Conservation (phyloP, 305 asterid genomes). For the Andrographis paniculata region DNA sequence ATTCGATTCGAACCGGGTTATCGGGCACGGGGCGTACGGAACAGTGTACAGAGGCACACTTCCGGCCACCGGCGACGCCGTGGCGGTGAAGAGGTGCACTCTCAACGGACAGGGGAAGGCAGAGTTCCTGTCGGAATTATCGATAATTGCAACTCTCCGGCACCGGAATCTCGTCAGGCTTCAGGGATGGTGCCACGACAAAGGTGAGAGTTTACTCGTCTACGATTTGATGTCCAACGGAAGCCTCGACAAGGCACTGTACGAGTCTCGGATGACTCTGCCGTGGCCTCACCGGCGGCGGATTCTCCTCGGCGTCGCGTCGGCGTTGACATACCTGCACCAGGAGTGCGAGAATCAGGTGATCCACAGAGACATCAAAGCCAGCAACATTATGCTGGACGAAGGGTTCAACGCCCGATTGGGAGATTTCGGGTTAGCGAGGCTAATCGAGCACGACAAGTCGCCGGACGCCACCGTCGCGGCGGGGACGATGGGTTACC, state of each 20-base stretch:
- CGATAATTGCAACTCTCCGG: constrained; percentile 75
- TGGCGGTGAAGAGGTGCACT: constrained; percentile 87
- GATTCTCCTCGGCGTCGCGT: constrained; percentile 61
- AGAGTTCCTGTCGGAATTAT: constrained; percentile 76
- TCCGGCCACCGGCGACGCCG: constrained; percentile 43
- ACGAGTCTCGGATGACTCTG: constrained; percentile 59
- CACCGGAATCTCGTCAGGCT: constrained; percentile 79
- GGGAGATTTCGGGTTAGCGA: constrained; percentile 70
- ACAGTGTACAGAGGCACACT: constrained; percentile 64
- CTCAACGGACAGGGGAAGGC: constrained; percentile 80
- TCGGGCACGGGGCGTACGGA: constrained; percentile 90
- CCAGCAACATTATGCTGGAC: constrained; percentile 73
- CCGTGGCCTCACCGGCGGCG: constrained; percentile 56
- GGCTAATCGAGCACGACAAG: constrained; percentile 62
- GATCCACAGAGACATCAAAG: constrained; percentile 62
- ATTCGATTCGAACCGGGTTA: constrained; percentile 41
- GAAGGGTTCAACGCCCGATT: constrained; percentile 65
- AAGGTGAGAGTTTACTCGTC: constrained; percentile 65
- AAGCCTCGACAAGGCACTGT: constrained; percentile 77
- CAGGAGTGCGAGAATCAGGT: constrained; percentile 78
- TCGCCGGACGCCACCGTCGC: constrained; percentile 76
- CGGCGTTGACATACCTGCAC: constrained; percentile 62
- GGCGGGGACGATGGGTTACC: constrained; percentile 79
- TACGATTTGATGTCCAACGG: constrained; percentile 89
- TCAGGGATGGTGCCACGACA: constrained; percentile 94